Evolutionary conservation across 1,139 yeast genomes (phyloP), one percentile per base, ranked within the genome.

Genomic region (Geotrichum reessii): DNA sequence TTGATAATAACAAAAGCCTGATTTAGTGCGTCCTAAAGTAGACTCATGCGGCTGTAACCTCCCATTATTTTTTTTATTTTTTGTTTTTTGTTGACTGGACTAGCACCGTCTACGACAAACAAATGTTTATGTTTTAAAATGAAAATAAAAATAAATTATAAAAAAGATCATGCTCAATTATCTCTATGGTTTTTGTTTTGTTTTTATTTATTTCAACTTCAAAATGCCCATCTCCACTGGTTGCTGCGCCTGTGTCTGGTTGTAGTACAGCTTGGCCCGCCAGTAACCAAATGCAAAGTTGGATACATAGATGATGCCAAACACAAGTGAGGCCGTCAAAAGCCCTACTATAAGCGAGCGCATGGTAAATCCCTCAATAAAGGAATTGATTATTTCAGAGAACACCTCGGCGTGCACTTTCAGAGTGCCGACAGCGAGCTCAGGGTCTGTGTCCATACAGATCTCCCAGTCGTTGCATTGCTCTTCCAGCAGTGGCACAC

Each of bases 331-430:
- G 75, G 61, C 74, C 21, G 76, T 63, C 7, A 73, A 56, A 2
- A 73, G 61, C 12, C 78, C 65, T 54, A 84, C 76, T 2, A 81
- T 64, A 59, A 86, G 72, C 2, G 91, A 77, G 69, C 86, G 86
- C 83, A 87, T 83, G 31, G 85, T 80, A 47, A 89, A 81, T 2
- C 89, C 87, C 47, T 80, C 82, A 31, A 87, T 75, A 65, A 90
- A 86, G 1, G 89, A 86, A 69, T 89, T 86, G 44, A 88, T 74
- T 14, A 87, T 83, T 62, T 86, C 95, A 0, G 93, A 95, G 62
- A 87, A 74, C 0, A 91, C 80, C 64, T 85, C 89, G 1, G 95
- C 95, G 21, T 47, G 28, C 12, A 52, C 14, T 22, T 48, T 40
- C 27, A 50, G 52, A 2, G 55, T 53, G n/a, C 57, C 54, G 42